Evolutionary conservation across 2,329 filamentous ascomycete species (phyloP).

Genomic region (Aspergillus phoenicis): DNA sequence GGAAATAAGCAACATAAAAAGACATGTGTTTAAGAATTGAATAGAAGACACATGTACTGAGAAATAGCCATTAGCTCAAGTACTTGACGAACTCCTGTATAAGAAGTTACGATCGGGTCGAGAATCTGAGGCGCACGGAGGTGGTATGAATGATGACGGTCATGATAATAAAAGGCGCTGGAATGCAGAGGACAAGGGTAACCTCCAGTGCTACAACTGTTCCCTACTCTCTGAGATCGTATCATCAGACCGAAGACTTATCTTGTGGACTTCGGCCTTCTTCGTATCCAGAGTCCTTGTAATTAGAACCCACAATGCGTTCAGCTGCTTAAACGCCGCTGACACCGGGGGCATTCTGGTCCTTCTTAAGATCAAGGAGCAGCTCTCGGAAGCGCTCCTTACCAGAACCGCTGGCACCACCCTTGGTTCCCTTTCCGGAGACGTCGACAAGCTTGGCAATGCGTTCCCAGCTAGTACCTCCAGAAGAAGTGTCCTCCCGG

Average conservation of each 20-base stretch:
- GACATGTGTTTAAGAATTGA: slow-evolving; percentile 18
- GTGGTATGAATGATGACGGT: slow-evolving; percentile 6
- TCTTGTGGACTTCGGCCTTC: not conserved
- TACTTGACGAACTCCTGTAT: not conserved
- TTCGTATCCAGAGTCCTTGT: not conserved
- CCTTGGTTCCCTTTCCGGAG: slow-evolving; percentile 86
- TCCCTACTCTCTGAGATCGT: not conserved
- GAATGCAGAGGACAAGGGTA: slow-evolving; percentile 10
- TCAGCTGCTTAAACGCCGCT: slow-evolving; percentile 46
- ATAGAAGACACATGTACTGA: slow-evolving; percentile 5
- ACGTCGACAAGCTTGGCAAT: slow-evolving; percentile 97
- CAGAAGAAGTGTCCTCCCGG: slow-evolving; percentile 89
- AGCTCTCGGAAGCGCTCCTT: slow-evolving; percentile 97
- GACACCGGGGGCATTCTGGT: slow-evolving; percentile 76
- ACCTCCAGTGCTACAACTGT: slow-evolving; percentile 11
- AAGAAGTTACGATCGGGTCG: slow-evolving; percentile 3
- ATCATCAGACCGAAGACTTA: not conserved
- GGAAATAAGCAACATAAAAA: slow-evolving; percentile 21
- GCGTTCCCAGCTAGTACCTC: slow-evolving; percentile 97
- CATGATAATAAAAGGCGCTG: slow-evolving; percentile 15
- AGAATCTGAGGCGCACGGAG: slow-evolving; percentile 11
- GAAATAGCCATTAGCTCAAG: not conserved
- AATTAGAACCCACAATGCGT: not conserved
- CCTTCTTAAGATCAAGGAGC: slow-evolving; percentile 83
- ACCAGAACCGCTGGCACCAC: slow-evolving; percentile 84